Conservation (phyloP, 257 asterid genomes). For the Jaltomata sinuosa region DNA sequence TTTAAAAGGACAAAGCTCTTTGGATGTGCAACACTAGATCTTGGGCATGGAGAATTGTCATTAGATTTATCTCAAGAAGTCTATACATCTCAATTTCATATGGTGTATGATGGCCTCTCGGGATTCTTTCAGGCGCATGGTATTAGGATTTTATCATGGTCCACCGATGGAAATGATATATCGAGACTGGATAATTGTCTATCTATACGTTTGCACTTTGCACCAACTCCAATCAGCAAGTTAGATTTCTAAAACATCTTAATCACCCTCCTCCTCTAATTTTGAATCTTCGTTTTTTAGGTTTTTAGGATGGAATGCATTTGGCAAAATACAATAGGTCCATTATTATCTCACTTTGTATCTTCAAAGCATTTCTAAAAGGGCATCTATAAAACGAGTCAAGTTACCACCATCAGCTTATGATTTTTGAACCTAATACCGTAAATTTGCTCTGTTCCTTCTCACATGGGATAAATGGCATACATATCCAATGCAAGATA, state of each 20-base stretch:
- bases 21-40: neutral
- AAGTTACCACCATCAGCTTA: neutral
- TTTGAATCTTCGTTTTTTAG: neutral
- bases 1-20: neutral
- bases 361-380: neutral
- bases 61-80: neutral
- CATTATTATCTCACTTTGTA: neutral
- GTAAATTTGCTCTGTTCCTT: neutral
- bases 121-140: neutral
- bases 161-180: neutral
- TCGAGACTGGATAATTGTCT: neutral
- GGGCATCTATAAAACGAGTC: neutral
- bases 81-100: neutral
- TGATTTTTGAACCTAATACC: neutral
- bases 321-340: neutral
- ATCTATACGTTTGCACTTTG: neutral
- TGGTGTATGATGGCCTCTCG: neutral
- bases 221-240: neutral
- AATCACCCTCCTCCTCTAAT: neutral
- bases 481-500: neutral
- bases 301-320: neutral
- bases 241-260: neutral
- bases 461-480: neutral
- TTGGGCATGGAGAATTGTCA: neutral
- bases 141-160: neutral